These are phyloP conservation scores for Geosmithia flava DNA, from an alignment of 2,329 filamentous ascomycete species.

Conservation along the genomic window DNA sequence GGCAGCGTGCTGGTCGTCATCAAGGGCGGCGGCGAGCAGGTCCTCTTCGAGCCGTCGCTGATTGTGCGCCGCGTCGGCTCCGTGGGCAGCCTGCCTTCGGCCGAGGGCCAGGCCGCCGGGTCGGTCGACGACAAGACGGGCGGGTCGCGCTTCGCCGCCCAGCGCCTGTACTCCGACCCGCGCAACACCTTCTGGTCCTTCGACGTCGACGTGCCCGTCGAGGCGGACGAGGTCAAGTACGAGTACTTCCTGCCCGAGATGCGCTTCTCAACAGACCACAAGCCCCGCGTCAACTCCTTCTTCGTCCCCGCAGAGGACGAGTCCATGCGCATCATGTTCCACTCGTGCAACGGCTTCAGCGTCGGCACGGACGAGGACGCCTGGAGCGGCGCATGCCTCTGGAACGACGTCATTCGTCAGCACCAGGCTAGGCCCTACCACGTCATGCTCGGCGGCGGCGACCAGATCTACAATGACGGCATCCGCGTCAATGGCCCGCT, in stretches of 20 bases:
- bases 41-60: slow-evolving; percentile 47
- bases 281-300: slow-evolving; percentile 55
- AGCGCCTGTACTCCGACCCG: slow-evolving; percentile 52
- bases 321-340: slow-evolving; percentile 97
- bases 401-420: slow-evolving; percentile 81
- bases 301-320: slow-evolving; percentile 74
- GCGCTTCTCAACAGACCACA: slow-evolving; percentile 43
- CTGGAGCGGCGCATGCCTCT: slow-evolving; percentile 84
- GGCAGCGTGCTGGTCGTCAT: slow-evolving; percentile 81
- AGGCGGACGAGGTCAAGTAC: slow-evolving; percentile 55
- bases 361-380: slow-evolving; percentile 73
- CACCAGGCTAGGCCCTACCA: slow-evolving; percentile 79
- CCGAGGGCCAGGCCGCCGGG: slow-evolving; percentile 12
- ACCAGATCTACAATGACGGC: slow-evolving; percentile 94
- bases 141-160: slow-evolving; percentile 20
- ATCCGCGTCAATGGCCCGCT: slow-evolving; percentile 78
- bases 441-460: slow-evolving; percentile 88
- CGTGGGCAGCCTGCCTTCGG: slow-evolving; percentile 6
- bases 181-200: slow-evolving; percentile 89
- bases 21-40: slow-evolving; percentile 51
- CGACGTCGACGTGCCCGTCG: slow-evolving; percentile 66
- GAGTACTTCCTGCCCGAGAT: slow-evolving; percentile 63
- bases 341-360: slow-evolving; percentile 96
- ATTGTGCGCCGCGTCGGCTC: slow-evolving; percentile 31
- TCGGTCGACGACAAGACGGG: slow-evolving; percentile 13